Percentiles rank a stretch among this genome's conserved stretches.
Evolutionary conservation across 1,284 basidiomycete species (phyloP).

Genomic region (Pyrrhoderma lamaoense): DNA sequence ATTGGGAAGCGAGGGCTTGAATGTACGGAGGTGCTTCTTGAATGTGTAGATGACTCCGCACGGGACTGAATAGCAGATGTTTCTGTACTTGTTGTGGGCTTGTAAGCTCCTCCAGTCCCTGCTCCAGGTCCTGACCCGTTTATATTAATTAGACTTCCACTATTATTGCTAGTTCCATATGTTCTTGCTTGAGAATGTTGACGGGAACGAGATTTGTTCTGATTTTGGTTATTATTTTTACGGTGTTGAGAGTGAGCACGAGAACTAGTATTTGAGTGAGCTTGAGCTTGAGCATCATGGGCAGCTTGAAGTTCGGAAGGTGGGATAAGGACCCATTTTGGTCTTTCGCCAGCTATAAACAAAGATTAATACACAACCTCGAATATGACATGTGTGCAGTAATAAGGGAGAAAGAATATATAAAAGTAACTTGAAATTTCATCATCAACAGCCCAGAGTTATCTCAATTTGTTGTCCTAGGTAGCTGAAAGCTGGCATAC

Average conservation of each 20-base stretch:
- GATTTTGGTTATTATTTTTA: conserved; percentile 1
- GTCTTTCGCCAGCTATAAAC: conserved; percentile 38
- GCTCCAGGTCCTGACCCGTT: not conserved
- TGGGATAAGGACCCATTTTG: conserved; percentile 55
- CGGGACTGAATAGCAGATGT: conserved; percentile 10
- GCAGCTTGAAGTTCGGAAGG: conserved; percentile 49
- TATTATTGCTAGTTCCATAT: not conserved
- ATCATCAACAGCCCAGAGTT: no score
- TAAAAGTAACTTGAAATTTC: no score
- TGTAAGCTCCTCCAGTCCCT: not conserved
- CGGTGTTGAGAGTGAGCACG: conserved; percentile 16
- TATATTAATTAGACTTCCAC: not conserved
- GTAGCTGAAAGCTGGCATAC: no score
- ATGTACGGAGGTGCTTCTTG: conserved; percentile 15
- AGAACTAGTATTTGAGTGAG: conserved; percentile 21
- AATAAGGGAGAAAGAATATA: no score
- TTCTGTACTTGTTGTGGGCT: not conserved
- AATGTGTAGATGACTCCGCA: conserved; percentile 14
- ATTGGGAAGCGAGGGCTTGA: conserved; percentile 13
- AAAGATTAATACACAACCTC: no score
- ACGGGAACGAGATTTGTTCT: conserved; percentile 13
- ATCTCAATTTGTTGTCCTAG: no score
- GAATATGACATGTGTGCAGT: no score
- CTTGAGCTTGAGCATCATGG: conserved; percentile 35
- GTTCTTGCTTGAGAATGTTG: conserved; percentile 15